Base-by-base conservation (phyloP, 768 basidiomycete species). In the Tylopilus rubrobrunneus region DNA sequence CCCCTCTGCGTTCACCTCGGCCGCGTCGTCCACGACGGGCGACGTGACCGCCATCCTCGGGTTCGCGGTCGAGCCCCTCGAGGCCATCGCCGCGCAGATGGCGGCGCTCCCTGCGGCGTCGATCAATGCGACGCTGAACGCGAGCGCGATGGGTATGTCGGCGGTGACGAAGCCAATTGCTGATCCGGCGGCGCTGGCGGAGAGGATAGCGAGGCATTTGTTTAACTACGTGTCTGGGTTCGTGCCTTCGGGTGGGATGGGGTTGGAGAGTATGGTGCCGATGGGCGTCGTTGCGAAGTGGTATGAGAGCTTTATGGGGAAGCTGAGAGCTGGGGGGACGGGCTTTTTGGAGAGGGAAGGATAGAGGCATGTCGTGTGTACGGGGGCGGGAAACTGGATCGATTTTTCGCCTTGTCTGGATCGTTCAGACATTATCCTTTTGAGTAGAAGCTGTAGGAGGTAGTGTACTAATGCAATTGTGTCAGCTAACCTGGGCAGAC, bases 201-300 rank as follows among this genome's bases (percentile, higher is more conserved):
- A 52, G 63, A 66, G 63, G 10, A 48, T 65, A 51, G 84, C 85
- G 23, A 86, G 84, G 57, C 82, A 92, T 63, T 71, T 92, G 52
- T 78, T 90, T 67, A 88, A 89, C 60, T 91, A 89, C 58, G 58
- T 91, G 7, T 81, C 84, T 7, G 79, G 87, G 1, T 92, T 91
- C 60, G 73, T 73, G 4, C 60, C 67, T 31, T 74, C 77, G 17
- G 72, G 75, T 5, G 71, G 63, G 15, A 56, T 84, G 23, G 73
- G 76, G 3, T 77, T 77, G 1, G 80, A 85, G 45, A 75, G 76
- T 21, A 66, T 76, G 55, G 73, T 89, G 3, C 85, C 86, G 8
- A 80, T 91, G 78, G 76, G 71, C 43, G 49, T 86, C 28, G 75
- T 90, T 28, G 75, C 74, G 48, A 84, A 73, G 60, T 90, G 88